phyloP scores from a whole-genome alignment of 192 early-diverging fungal genomes.

The Chytriomyces sp. region DNA sequence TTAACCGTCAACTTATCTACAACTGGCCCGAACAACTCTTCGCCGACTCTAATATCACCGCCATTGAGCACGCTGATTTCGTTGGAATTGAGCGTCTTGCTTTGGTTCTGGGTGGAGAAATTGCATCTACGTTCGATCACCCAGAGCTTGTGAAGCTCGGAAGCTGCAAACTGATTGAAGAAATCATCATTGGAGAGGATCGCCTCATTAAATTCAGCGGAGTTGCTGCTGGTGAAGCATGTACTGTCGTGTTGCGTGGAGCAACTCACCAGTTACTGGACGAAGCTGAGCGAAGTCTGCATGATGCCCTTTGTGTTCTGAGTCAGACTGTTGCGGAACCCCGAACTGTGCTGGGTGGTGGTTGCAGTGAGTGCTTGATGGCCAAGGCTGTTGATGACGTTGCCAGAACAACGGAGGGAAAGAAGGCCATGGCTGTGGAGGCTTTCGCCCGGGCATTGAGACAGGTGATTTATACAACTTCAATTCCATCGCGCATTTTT shows the following conservation, averaged over 20 bases:
- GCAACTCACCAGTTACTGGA: conserved; percentile 94
- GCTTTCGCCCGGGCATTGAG: conserved; percentile 92
- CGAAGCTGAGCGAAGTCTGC: conserved; percentile 95
- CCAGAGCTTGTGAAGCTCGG: conserved; percentile 95
- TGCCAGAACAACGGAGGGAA: conserved; percentile 89
- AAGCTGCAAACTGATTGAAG: conserved; percentile 95
- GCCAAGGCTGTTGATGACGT: conserved; percentile 94
- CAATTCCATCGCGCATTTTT: neutral
- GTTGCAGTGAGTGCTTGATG: conserved; percentile 98
- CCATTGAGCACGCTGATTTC: conserved; percentile 99
- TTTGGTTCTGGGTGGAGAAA: conserved; percentile 97
- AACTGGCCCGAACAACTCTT: conserved; percentile 99
- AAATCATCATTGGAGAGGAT: conserved; percentile 99
- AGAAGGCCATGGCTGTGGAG: conserved; percentile 94
- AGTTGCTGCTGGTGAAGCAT: conserved; percentile 93
- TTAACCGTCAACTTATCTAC: conserved; percentile 99
- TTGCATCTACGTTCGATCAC: conserved; percentile 97
- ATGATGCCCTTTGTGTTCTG: conserved; percentile 95
- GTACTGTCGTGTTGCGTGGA: conserved; percentile 96
- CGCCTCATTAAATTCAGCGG: conserved; percentile 96
- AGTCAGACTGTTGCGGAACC: conserved; percentile 95
- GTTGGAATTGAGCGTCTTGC: conserved; percentile 97
- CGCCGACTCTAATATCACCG: conserved; percentile 94
- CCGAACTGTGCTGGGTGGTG: conserved; percentile 91
- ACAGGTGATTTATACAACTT: conserved; percentile 42